Base-by-base conservation (phyloP, 2,329 filamentous ascomycete genomes). In the Arachnopeziza araneosa region DNA sequence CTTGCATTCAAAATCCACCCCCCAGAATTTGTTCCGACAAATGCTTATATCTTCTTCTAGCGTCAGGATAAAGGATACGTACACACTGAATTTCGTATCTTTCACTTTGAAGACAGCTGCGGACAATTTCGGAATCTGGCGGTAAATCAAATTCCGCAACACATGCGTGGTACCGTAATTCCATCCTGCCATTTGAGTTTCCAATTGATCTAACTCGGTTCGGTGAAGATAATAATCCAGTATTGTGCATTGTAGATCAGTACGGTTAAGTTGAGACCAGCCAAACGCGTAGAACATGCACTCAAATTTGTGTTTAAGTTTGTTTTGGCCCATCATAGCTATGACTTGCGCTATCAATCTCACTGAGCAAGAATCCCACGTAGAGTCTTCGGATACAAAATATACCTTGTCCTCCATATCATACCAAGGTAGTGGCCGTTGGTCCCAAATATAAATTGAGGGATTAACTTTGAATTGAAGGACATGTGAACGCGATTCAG, bases 21-120 rank as follows among this genome's bases (percentile, higher is more conserved):
- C 53, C 56, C 56, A 57, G 56, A 57, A 57, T 22, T 52, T 53
- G 50, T 57, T 57, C 30, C 17, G 50, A 17, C 56, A 57, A 53
- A 57, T 57, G 4, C 19, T 53, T 32, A 23, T 8, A 36, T 57
- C 56, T 22, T 26, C 52, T 50, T 52, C 30, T 24, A 52, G 32
- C 26, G 24, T 44, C 52, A 32, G 26, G 2, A n/a, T 57, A 24
- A 57, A 57, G 8, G 56, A 57, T 19, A 53, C 24, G 2, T 44
- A n/a, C 36, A 24, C 26, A 52, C 56, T 57, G 32, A 24, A 21
- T 57, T 36, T 36, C 9, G 49, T 57, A 30, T 22, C 19, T 7
- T 24, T 50, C 17, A 57, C 52, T 24, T 53, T 52, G 17, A 52
- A 36, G 9, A 26, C 50, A 36, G 26, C 50, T n/a, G 23, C 7